Base-by-base conservation (phyloP, 2,329 filamentous ascomycete genomes). In the Aspergillus neoniger region DNA sequence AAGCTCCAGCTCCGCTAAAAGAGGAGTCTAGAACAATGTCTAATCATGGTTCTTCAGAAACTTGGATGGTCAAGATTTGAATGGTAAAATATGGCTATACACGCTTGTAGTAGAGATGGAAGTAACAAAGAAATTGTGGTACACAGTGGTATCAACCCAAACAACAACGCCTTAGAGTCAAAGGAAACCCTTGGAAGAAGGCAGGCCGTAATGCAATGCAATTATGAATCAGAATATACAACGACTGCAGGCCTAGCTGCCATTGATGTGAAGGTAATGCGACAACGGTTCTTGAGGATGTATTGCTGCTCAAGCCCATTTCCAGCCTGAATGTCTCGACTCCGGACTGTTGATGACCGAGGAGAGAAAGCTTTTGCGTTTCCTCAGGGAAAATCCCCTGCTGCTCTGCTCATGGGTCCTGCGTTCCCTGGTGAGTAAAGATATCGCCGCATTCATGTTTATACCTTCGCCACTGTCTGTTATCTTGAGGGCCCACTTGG, bases 381-480 rank as follows among this genome's bases (percentile, higher is more conserved):
- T 65, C 12, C 55, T 63, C n/a, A 65, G 51, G 5, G 63, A 57
- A 25, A 67, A 60, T 2, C 63, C 60, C 28, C 43, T 64, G 54
- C 63, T 67, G 28, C 63, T 61, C 14, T 69, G 58, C 10, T 69
- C 59, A 47, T 65, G 63, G 56, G 67, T 75, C 61, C 69, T 69
- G 23, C 70, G 68, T 62, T 79, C 77, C 58, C 75, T 72, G 17
- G 85, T 68, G 63, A 88, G 73, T 59, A 86, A 68, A 60, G 85
- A 81, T 21, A 88, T 81, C 0, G 86, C 86, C 4, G 81, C 79
- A 65, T 86, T 80, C 9, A 85, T 78, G 59, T 86, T 77, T 63
- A 88, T 74, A 0, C 84, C 84, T 63, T 86, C 83, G 0, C 85
- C 86, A 14, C 80, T 81, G 69, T 88, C 86, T 5, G 85, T 88